Percentiles rank a stretch among this genome's conserved stretches.
Evolutionary conservation across 108 stramenopile species (phyloP).

Genomic region (Cyclotella kingstonii): DNA sequence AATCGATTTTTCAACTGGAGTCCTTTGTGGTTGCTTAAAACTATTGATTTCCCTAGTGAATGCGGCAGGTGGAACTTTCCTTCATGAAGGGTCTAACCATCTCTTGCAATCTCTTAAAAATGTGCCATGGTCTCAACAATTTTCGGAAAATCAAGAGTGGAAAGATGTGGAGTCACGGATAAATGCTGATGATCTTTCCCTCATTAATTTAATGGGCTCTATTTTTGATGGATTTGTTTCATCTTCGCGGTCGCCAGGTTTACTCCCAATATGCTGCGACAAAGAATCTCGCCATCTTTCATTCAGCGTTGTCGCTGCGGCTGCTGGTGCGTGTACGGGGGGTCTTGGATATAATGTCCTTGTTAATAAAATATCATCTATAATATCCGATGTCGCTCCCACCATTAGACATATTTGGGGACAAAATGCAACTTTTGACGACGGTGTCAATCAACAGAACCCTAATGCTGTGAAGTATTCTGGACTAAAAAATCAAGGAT

Average conservation of each 20-base stretch:
- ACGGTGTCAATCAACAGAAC: slow-evolving; percentile 32
- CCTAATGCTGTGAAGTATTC: slow-evolving; percentile 72
- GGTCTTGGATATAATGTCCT: slow-evolving; percentile 68
- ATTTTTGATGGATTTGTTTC: slow-evolving; percentile 87
- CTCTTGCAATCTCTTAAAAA: slow-evolving; percentile 44
- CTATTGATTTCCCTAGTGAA: slow-evolving; percentile 72
- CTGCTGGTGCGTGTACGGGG: slow-evolving; percentile 60
- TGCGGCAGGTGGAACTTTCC: slow-evolving; percentile 45
- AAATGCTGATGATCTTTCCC: slow-evolving; percentile 37
- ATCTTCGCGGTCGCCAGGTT: slow-evolving; percentile 54
- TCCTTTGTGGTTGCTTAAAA: slow-evolving; percentile 81
- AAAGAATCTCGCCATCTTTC: slow-evolving; percentile 76
- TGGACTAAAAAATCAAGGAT: slow-evolving; percentile 95
- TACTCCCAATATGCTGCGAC: slow-evolving; percentile 76
- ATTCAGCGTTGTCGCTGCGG: slow-evolving; percentile 71
- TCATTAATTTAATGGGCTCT: slow-evolving; percentile 82
- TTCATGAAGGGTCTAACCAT: slow-evolving; percentile 54
- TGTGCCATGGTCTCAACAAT: slow-evolving; percentile 56
- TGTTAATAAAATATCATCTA: slow-evolving; percentile 51
- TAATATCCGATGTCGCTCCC: slow-evolving; percentile 66
- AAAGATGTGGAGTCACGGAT: neutral
- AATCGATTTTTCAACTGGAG: slow-evolving; percentile 67
- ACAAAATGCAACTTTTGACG: slow-evolving; percentile 41
- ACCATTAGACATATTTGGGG: slow-evolving; percentile 79
- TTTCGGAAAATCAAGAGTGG: no score